Evolutionary conservation across 2,329 filamentous ascomycete genomes (phyloP).

Genomic region (Trichoderma koningiopsis): DNA sequence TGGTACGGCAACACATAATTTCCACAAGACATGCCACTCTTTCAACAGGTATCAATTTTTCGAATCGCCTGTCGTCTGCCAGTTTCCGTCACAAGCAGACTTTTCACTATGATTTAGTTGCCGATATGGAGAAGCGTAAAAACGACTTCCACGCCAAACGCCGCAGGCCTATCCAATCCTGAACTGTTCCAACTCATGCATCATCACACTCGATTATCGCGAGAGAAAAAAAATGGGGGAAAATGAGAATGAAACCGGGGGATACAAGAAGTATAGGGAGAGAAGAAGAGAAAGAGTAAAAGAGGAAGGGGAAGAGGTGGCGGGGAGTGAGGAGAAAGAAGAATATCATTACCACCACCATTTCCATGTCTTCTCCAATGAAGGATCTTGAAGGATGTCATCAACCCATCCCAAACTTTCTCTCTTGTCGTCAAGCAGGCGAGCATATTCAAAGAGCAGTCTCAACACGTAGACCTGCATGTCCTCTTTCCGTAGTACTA

Average conservation of each 20-base stretch:
- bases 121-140: conserved; percentile 26
- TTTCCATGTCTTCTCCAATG: conserved; percentile 38
- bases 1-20: conserved; percentile 17
- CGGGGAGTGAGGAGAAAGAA: conserved; percentile 1
- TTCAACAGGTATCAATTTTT: conserved; percentile 25
- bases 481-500: conserved; percentile 68
- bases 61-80: conserved; percentile 17
- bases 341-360: conserved; percentile 28
- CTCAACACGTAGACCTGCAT: conserved; percentile 72
- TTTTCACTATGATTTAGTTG: conserved; percentile 21
- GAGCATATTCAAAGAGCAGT: conserved; percentile 64
- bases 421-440: conserved; percentile 54
- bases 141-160: conserved; percentile 27
- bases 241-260: neutral
- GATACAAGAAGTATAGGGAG: conserved; percentile 13
- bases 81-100: conserved; percentile 24
- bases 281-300: neutral
- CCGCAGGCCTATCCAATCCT: conserved; percentile 27
- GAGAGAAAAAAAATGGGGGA: conserved; percentile 6
- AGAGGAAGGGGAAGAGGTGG: neutral
- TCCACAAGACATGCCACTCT: conserved; percentile 6
- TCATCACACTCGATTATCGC: conserved; percentile 24
- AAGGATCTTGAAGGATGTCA: conserved; percentile 46
- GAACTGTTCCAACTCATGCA: conserved; percentile 22
- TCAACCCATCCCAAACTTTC: conserved; percentile 59